Base-by-base conservation (phyloP, 208 protist species). In the Crithidia fasciculata region DNA sequence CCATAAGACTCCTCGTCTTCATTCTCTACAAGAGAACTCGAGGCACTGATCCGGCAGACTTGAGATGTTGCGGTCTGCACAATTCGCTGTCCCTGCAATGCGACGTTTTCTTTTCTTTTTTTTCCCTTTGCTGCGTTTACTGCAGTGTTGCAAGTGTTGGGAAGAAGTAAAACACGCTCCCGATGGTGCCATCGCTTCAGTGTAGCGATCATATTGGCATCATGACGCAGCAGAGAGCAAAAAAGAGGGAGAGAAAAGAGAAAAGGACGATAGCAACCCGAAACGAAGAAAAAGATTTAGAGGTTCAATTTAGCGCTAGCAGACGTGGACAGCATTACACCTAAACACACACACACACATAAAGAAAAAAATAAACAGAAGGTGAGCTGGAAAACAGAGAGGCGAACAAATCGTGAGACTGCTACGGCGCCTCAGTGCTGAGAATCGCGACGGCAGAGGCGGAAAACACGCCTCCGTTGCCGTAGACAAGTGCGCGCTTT, bases 401-500 rank as follows among this genome's bases (percentile, higher is more conserved):
- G 28, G 28, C 13, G 40, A 40, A 37, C n/a, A 3, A 64, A 0
- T 39, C 7, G 41, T 43, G 18, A 58, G 5, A 69, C 36, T 3
- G 19, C 45, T 58, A 75, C 10, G 69, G 69, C 45, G 81, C 82
- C 16, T 84, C 87, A n/a, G 69, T 67, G 39, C 81, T 82, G 13
- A 97, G 79, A 45, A 97, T 88, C 13, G 89, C 93, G 2, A 97
- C 89, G 13, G 86, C 82, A 0, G 82, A 91, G 39, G 83, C 80
- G 16, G 85, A 94, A 67, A 97, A 96, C 36, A 97, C 85, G 58
- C 91, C 93, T 8, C 91, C 93, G 78, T 96, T 97, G 37, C 91
- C 93, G 72, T 97, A 97, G 37, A 95, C 89, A n/a, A 97, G 83
- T 12, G 91, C 88, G 19, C 87, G 83, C 62, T 78, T 84, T 15